Evolutionary conservation across 768 basidiomycete genomes (phyloP), one percentile per base, ranked within the genome.

Genomic region (Brasilioporus rufonigricans): DNA sequence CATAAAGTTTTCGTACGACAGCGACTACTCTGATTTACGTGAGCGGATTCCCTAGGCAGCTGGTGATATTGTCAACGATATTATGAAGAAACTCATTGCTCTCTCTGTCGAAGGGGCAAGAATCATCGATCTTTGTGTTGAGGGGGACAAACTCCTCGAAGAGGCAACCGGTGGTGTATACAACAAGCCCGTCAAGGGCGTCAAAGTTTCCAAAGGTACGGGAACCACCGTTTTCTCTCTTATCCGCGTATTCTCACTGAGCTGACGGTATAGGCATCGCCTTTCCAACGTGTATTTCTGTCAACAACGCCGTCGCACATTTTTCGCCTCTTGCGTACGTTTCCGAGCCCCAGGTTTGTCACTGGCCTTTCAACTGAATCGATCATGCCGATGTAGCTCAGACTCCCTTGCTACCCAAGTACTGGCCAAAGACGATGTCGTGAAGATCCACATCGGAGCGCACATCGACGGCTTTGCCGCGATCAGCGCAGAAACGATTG

Each of bases 391-490:
- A 50, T 53, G 13, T 60, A 91, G 89, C 61, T 91, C 91, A 35
- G 91, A 93, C 74, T 73, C 86, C 16, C 80, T 83, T 59, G 82
- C 89, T 26, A 74, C 76, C 8, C 84, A 86, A 70, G 80, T 72
- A 48, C 80, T 95, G 60, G 83, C 82, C 26, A 89, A 93, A 59
- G 85, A 85, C 56, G 97, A 99, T 70, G 85, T 99, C 54, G 96
- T 98, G 61, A 98, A 98, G 76, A 75, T 99, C 59, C 92, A 95
- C 72, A 80, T 98, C 56, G 97, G 97, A 44, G 94, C 95, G 19
- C 97, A 99, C 68, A 93, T 99, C 73, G 96, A 98, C 70, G 97
- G 97, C 53, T 98, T 91, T 73, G 94, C 95, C 19, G 85, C 93
- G 50, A 86, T 97, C 71, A 85, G 84, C 67, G 97, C 93, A 32